Evolutionary conservation across 805 yeast species (phyloP), one percentile per base, ranked within the genome.

Genomic region (Pichia rugopelliculosa): DNA sequence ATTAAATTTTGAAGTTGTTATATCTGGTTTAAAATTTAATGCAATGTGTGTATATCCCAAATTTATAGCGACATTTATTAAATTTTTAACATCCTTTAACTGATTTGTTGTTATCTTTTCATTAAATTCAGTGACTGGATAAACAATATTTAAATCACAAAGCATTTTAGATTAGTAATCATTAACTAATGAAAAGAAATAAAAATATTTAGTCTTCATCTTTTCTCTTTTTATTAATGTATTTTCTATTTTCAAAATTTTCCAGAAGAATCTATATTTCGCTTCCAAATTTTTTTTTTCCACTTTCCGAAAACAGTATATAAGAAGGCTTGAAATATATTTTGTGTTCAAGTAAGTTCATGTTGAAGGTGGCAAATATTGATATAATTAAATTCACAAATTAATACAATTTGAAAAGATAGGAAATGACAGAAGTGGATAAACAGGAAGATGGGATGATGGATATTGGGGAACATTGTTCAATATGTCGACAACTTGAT

Each of bases 21-120:
- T 38, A 10, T 27, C 25, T 10, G 60, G 55, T 25, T 50, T 50
- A 57, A 81, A 81, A 62, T 87, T 89, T 44, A 90, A 65, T 2
- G 91, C 97, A 4, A 87, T 72, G 54, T 82, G 84, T 0, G 85
- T 77, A 59, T 88, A 88, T 11, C 91, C 93, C 7, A 84, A 60
- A 23, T 73, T 65, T 52, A 78, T 76, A 20, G 80, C 64, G 18
- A 82, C 79, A 7, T 73, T 60, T 9, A 86, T 61, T 4, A 77
- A 73, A 39, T 73, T 69, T 53, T 74, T 74, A 39, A 84, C 58
- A 21, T 65, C 66, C 0, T 56, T 57, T 2, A 82, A 56, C 46
- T 80, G 77, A 12, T 58, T 54, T 3, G 60, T 53, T 0, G 75
- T 60, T 4, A 80, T 75, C 26, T 66, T 65, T 7, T 67, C 56